Evolutionary conservation across 169 alveolate species (phyloP).

Genomic region (Hepatocystis sp.): DNA sequence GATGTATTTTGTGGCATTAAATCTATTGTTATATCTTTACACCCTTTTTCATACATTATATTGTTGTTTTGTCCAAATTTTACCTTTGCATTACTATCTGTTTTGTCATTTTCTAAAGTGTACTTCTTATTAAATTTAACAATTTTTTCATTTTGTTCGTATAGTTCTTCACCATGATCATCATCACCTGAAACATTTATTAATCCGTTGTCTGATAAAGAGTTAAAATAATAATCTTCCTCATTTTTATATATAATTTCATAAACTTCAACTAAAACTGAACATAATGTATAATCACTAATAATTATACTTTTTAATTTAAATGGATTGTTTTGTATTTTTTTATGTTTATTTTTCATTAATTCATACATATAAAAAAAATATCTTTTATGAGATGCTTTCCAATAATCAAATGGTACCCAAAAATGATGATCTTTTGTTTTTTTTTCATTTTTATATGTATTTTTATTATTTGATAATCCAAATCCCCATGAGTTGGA

Average conservation of each 20-base stretch:
- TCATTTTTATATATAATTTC: constrained; percentile 67
- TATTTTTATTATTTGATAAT: constrained; percentile 34
- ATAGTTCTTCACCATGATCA: background rate
- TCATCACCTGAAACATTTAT: background rate
- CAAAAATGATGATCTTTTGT: constrained; percentile 74
- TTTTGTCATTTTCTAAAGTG: too few relatives aligned
- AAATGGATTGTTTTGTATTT: constrained; percentile 46
- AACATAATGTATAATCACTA: constrained; percentile 54
- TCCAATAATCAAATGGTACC: constrained; percentile 76
- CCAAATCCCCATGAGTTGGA: constrained; percentile 75
- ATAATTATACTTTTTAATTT: constrained; percentile 65
- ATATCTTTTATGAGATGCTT: constrained; percentile 74
- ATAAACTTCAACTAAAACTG: constrained; percentile 65
- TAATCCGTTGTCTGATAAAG: constrained; percentile 12
- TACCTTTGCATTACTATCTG: too few relatives aligned
- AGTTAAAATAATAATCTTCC: constrained; percentile 16
- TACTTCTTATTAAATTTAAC: too few relatives aligned
- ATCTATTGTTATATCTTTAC: too few relatives aligned
- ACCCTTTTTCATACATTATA: too few relatives aligned
- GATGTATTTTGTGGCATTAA: too few relatives aligned
- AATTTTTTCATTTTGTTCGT: too few relatives aligned
- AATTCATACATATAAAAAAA: constrained; percentile 63
- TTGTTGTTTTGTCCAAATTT: too few relatives aligned
- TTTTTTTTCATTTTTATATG: constrained; percentile 35
- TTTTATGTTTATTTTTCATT: constrained; percentile 70